Evolutionary conservation across 192 early-diverging fungal species (phyloP), one percentile per base, ranked within the genome.

Genomic region (Gonapodya prolifera): DNA sequence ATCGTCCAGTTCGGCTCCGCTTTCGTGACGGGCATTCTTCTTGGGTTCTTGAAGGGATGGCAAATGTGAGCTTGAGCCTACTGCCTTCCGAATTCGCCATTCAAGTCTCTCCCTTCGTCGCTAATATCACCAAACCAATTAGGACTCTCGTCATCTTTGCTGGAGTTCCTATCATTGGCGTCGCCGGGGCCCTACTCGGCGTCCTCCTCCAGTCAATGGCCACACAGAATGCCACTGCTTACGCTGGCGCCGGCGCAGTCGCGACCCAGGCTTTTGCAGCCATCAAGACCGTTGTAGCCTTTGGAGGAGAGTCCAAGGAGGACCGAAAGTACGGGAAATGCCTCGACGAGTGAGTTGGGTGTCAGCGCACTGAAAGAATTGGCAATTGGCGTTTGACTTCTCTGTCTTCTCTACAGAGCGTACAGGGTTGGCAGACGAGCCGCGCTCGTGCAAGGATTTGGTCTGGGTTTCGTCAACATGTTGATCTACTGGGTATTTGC

Each of bases 271-370:
- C 91, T 0, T 82, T 98, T 35, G 82, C 90, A 32, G 86, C 89
- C 28, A 93, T 97, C 70, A 89, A 93, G 45, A 98, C 95, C n/a
- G 92, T 98, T 29, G 88, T 87, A 70, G 87, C 95, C 2, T 97
- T 98, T 83, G 89, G 89, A 78, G 90, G 88, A 1, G 87, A 96
- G 83, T 82, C 89, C 34, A 90, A 92, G 70, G 92, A 93, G 77
- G 35, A 83, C 32, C 77, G 81, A 70, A 81, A 89, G 23, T 97
- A 94, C 83, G 78, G 82, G 13, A 70, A 80, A 87, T 85, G 83
- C 33, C 30, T 69, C 28, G 76, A 77, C 30, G 35, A 45, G 2
- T 17, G n/a, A n/a, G n/a, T n/a, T n/a, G n/a, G n/a, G n/a, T n/a
- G n/a, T n/a, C n/a, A n/a, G n/a, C n/a, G n/a, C n/a, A n/a, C n/a